phyloP scores from a whole-genome alignment of 2,329 filamentous ascomycete genomes.

The Aspergillus udagawae region DNA sequence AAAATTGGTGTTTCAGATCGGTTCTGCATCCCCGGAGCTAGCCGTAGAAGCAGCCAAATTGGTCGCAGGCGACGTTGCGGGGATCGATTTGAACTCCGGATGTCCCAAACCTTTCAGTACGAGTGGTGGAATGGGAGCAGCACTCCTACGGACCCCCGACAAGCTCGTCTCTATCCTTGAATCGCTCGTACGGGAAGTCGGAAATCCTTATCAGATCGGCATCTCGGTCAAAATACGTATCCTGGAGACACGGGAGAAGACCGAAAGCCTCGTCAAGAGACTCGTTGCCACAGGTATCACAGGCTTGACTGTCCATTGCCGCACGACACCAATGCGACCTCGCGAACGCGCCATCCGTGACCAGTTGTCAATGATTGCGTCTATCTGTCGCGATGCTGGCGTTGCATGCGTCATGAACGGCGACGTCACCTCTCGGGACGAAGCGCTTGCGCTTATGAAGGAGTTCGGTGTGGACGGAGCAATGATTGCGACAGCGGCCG shows the following conservation, averaged over 20 bases:
- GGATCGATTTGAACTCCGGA: conserved; percentile 97
- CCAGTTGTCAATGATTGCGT: conserved; percentile 78
- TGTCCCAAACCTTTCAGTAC: conserved; percentile 97
- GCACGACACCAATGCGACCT: conserved; percentile 92
- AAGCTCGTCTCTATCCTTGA: conserved; percentile 77
- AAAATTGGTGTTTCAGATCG: conserved; percentile 84
- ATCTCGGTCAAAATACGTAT: conserved; percentile 97
- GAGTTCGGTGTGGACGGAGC: conserved; percentile 88
- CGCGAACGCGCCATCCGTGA: conserved; percentile 80
- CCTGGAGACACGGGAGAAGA: conserved; percentile 70
- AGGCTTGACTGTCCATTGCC: conserved; percentile 88
- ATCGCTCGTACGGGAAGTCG: conserved; percentile 74
- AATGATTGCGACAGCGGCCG: conserved; percentile 94
- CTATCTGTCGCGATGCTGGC: conserved; percentile 75
- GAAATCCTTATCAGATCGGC: conserved; percentile 75
- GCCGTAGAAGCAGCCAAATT: conserved; percentile 81
- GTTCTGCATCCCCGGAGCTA: conserved; percentile 74
- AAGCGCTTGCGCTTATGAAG: conserved; percentile 66
- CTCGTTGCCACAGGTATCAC: conserved; percentile 87
- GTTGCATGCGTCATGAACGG: conserved; percentile 96
- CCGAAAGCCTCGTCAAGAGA: conserved; percentile 69
- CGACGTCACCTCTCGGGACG: conserved; percentile 72
- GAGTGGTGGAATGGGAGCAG: conserved; percentile 90
- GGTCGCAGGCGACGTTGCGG: conserved; percentile 81
- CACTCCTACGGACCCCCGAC: conserved; percentile 80